These are phyloP conservation scores for Fusarium albosuccineum DNA, from an alignment of 2,329 filamentous ascomycete genomes.

Conservation along the genomic window DNA sequence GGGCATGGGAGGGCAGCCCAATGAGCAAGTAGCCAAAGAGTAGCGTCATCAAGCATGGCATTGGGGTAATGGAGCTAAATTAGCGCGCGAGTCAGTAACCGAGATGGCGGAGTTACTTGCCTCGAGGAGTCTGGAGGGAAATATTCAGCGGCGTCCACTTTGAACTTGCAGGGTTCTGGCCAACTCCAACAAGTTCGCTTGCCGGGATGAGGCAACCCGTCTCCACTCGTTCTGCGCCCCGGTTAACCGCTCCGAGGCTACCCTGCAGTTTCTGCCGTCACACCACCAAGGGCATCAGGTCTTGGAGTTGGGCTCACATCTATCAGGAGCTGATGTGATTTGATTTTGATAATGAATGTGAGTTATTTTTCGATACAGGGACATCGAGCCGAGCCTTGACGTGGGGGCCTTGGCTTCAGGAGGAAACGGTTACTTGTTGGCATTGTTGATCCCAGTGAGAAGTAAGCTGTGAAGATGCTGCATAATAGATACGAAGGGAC, in stretches of 20 bases:
- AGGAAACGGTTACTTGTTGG: no score
- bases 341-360: no score
- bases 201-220: not conserved
- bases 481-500: no score
- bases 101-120: slow-evolving; percentile 2
- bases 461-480: no score
- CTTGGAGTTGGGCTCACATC: not conserved
- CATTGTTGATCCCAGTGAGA: no score
- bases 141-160: not conserved
- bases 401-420: no score
- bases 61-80: not conserved
- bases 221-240: slow-evolving; percentile 1
- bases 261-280: not conserved
- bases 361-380: no score
- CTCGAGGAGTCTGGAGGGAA: not conserved
- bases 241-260: not conserved
- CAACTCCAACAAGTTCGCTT: not conserved
- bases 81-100: slow-evolving; percentile 8
- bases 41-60: not conserved
- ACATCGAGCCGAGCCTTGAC: no score
- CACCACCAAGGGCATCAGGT: not conserved
- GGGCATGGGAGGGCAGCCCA: slow-evolving; percentile 11
- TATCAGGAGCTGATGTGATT: not conserved
- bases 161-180: not conserved
- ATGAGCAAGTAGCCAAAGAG: not conserved